Evolutionary conservation across 2,329 filamentous ascomycete genomes (phyloP).

Genomic region (Fusarium drepaniforme): DNA sequence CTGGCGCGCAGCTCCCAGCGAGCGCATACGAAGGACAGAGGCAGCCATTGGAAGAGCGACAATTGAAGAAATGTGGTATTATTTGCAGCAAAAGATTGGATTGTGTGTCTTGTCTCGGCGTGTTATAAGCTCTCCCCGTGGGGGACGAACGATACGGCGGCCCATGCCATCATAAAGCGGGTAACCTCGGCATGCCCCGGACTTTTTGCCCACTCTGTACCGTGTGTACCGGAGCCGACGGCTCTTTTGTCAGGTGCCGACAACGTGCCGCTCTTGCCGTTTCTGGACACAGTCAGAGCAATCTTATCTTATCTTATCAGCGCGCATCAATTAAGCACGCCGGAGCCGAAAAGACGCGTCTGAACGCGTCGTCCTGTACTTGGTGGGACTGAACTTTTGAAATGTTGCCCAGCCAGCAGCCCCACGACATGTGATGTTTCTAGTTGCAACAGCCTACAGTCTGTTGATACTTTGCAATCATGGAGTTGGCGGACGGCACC

Average conservation of each 20-base stretch:
- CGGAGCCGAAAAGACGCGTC: slow-evolving; percentile 31
- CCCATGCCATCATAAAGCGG: slow-evolving; percentile 46
- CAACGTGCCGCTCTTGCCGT: not conserved
- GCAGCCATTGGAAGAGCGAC: slow-evolving; percentile 51
- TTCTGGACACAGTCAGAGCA: not conserved
- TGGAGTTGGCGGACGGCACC: slow-evolving; percentile 66
- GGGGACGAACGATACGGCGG: slow-evolving; percentile 28
- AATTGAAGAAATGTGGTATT: slow-evolving; percentile 1
- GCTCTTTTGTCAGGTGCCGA: slow-evolving; percentile 35
- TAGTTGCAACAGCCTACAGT: slow-evolving; percentile 15
- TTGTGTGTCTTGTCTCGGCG: slow-evolving; percentile 13
- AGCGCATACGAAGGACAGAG: slow-evolving; percentile 53
- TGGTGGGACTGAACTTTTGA: slow-evolving; percentile 30
- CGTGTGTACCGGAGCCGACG: slow-evolving; percentile 24
- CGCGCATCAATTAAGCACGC: slow-evolving; percentile 36
- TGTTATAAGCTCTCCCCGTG: slow-evolving; percentile 27
- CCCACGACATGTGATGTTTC: slow-evolving; percentile 34
- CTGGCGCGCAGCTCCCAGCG: slow-evolving; percentile 53
- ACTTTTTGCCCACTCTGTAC: slow-evolving; percentile 2
- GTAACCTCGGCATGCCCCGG: slow-evolving; percentile 57
- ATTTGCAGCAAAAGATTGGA: not conserved
- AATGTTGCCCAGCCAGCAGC: slow-evolving; percentile 30
- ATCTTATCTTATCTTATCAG: slow-evolving; percentile 32
- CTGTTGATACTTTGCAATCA: slow-evolving; percentile 46
- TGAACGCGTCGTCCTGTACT: slow-evolving; percentile 25